Conservation (phyloP, 257 asterid genomes). For the Oldenlandia corymbosa region DNA sequence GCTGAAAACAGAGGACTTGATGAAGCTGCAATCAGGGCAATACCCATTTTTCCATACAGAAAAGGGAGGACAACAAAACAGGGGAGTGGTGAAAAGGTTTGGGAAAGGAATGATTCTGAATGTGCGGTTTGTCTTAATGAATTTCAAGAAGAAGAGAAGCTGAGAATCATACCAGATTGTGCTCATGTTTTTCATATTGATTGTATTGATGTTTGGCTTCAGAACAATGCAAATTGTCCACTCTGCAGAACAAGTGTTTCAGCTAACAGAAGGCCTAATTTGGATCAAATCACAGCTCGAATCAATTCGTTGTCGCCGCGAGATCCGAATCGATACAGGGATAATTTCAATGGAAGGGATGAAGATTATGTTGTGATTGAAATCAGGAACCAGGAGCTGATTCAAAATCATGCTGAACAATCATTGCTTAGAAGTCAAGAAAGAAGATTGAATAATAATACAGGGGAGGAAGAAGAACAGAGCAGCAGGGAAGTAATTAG, state of each 20-base stretch:
- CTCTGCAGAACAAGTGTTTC: slow-evolving; percentile 67
- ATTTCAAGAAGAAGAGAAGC: slow-evolving; percentile 56
- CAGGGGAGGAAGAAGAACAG: slow-evolving; percentile 24
- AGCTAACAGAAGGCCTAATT: slow-evolving; percentile 13
- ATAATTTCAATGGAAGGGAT: slow-evolving; percentile 29
- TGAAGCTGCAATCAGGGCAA: slow-evolving; percentile 56
- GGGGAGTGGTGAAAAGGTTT: neutral
- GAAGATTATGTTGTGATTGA: slow-evolving; percentile 80
- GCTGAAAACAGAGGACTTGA: slow-evolving; percentile 52
- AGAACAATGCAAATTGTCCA: slow-evolving; percentile 82
- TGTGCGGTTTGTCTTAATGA: slow-evolving; percentile 84
- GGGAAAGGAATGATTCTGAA: slow-evolving; percentile 20
- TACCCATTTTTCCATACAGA: slow-evolving; percentile 53
- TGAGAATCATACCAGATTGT: slow-evolving; percentile 64
- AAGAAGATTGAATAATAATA: slow-evolving; percentile 23
- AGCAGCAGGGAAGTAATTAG: slow-evolving; percentile 29
- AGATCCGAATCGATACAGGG: slow-evolving; percentile 21
- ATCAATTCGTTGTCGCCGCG: slow-evolving; percentile 30
- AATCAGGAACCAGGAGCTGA: slow-evolving; percentile 29
- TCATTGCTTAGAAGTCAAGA: slow-evolving; percentile 24
- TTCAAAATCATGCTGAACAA: slow-evolving; percentile 17
- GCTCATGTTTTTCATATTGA: slow-evolving; percentile 72
- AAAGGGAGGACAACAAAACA: slow-evolving; percentile 23
- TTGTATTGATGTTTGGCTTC: slow-evolving; percentile 93
- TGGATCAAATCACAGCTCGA: slow-evolving; percentile 31